A percentile compares a stretch with the other conserved stretches of the same genome.
These are phyloP conservation scores for Inonotus obliquus DNA, from an alignment of 1,284 basidiomycete species.

Conservation along the genomic window DNA sequence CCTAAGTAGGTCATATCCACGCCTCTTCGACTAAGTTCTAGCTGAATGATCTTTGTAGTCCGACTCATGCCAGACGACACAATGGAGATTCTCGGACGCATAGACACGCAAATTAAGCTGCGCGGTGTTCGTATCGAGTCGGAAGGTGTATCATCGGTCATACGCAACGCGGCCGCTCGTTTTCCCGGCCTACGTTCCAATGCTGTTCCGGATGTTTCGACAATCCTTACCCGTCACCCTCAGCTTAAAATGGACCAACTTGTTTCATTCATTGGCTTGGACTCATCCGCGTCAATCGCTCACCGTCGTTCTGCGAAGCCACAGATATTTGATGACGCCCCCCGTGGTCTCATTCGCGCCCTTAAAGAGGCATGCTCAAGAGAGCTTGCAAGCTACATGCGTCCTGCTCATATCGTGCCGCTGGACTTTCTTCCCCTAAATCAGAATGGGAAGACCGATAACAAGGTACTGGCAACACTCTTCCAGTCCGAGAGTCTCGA, in stretches of 20 bases:
- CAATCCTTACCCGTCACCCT: slow-evolving; percentile 44
- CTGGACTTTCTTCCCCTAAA: slow-evolving; percentile 44
- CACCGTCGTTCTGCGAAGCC: slow-evolving; percentile 36
- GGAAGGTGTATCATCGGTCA: slow-evolving; percentile 46
- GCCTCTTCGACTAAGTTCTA: not conserved
- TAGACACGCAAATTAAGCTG: slow-evolving; percentile 52
- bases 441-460: slow-evolving; percentile 45
- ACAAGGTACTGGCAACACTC: slow-evolving; percentile 35
- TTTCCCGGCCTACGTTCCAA: slow-evolving; percentile 25
- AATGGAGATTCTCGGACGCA: slow-evolving; percentile 50
- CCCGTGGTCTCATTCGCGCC: slow-evolving; percentile 29
- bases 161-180: slow-evolving; percentile 32
- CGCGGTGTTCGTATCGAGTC: slow-evolving; percentile 51
- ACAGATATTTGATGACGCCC: slow-evolving; percentile 26
- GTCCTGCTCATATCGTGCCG: slow-evolving; percentile 45
- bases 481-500: slow-evolving; percentile 34
- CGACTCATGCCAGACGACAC: slow-evolving; percentile 52
- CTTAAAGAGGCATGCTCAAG: slow-evolving; percentile 35
- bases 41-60: slow-evolving; percentile 22
- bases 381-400: slow-evolving; percentile 48
- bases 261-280: slow-evolving; percentile 43
- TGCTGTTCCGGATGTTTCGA: slow-evolving; percentile 34
- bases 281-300: slow-evolving; percentile 31
- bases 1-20: slow-evolving; percentile 24
- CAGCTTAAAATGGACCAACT: slow-evolving; percentile 42